Conservation (phyloP, 148 eudicot species). For the Vaccinium corymbosum region DNA sequence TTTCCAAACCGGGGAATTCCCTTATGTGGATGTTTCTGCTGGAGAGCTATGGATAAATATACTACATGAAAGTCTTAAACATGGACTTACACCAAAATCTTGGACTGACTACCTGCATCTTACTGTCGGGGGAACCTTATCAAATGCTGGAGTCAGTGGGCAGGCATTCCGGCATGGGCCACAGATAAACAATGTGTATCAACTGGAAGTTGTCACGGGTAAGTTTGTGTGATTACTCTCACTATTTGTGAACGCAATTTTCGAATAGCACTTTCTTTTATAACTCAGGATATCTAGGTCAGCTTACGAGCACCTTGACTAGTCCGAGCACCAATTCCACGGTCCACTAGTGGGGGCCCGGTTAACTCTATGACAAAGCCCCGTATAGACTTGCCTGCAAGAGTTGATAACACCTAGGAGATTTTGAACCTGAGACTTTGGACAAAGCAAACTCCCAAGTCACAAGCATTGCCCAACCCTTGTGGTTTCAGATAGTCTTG, state of each 20-base stretch:
- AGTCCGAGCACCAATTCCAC: too few species aligned
- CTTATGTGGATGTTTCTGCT: conserved; percentile 83
- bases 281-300: too few species aligned
- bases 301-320: too few species aligned
- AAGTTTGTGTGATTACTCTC: conserved; percentile 3
- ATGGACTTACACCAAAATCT: conserved; percentile 76
- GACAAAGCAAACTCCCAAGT: too few species aligned
- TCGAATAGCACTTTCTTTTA: not conserved
- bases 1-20: conserved; percentile 43
- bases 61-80: conserved; percentile 70
- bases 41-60: conserved; percentile 90
- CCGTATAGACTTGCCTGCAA: too few species aligned
- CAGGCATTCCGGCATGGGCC: conserved; percentile 93
- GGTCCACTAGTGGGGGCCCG: too few species aligned
- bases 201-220: conserved; percentile 93
- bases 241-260: not conserved
- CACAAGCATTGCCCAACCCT: too few species aligned
- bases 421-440: too few species aligned
- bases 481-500: too few species aligned
- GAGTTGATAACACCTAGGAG: too few species aligned
- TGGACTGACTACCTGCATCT: conserved; percentile 98
- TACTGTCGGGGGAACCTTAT: conserved; percentile 92
- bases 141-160: conserved; percentile 94
- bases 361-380: too few species aligned
- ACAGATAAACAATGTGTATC: conserved; percentile 76